Evolutionary conservation across 2,329 filamentous ascomycete genomes (phyloP), one percentile per base, ranked within the genome.

Genomic region (Colletotrichum phormii): DNA sequence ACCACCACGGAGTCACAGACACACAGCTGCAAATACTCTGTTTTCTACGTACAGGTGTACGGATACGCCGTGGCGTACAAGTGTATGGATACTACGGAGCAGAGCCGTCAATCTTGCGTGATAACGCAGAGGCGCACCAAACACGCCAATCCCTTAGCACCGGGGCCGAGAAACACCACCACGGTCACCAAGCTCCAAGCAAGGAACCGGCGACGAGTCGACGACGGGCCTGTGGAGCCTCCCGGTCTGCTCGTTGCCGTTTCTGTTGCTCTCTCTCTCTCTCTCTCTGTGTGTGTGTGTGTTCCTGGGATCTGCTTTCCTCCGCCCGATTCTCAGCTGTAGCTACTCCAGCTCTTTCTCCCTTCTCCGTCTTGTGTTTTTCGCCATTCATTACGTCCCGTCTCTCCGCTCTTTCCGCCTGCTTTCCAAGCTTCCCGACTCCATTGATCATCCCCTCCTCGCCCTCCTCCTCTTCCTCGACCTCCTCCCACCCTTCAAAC

Each of bases 371-470:
- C 37, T n/a, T 26, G n/a, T n/a, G 12, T 54, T 60, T 64, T 70
- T 64, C 59, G 70, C 60, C 59, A 70, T 70, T 70, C 65, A 64
- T 64, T 64, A 69, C 64, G 64, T 69, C 42, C 65, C 42, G 22
- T 70, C 66, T 61, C 59, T 72, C 70, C 70, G 66, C 70, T 24
- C 24, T 66, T 72, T 70, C 70, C 70, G 70, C 59, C 65, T 49
- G 65, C 60, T 64, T 68, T 67, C n/a, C n/a, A 33, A 64, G 37
- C 58, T 64, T 49, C 42, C 60, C 60, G 26, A 46, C 60, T 55
- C 70, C 59, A 69, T 69, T 69, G 60, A 72, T 72, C 66, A 64
- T 35, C 61, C 24, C 62, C 55, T 57, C 60, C 60, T 64, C 42
- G 42, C 54, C 60, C 22, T n/a, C 60, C 55, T 64, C 26, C 61